Evolutionary conservation across 1,284 basidiomycete species (phyloP), one percentile per base, ranked within the genome.

Genomic region (Austropuccinia psidii): DNA sequence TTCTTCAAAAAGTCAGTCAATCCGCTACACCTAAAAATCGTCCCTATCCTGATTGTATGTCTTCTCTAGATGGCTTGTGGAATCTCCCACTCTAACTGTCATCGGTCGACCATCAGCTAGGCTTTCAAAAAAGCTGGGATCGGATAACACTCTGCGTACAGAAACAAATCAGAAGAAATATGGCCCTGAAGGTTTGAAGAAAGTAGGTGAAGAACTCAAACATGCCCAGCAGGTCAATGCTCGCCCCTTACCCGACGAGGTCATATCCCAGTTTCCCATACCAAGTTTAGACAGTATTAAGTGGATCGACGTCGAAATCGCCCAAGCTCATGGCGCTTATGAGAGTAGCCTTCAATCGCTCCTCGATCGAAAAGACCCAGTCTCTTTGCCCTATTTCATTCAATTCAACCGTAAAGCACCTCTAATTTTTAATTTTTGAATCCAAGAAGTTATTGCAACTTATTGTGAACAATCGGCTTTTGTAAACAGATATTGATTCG

Each of bases 251-350:
- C 95, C 95, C 5, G 83, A 83, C 8, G 77, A 91, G 47, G 84
- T 97, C 76, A 82, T 98, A 45, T 89, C 86, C 4, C 83, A 86
- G 21, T 98, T 98, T 85, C 88, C 89, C 19, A 87, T 95, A 39
- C 93, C 93, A 0, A 86, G 89, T 78, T 90, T 94, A 27, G 88
- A 89, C 78, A 90, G 87, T 76, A 93, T 99, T 78, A 87, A 89
- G 4, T 98, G 95, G 93, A 93, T 98, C 73, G 87, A 90, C 0
- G 93, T 98, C 1, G 87, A 93, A 78, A 95, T 88, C 6, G 80
- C 80, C 17, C 72, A 77, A 35, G 75, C 69, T 21, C 73, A 65
- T 13, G 76, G 77, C 27, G 81, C 35, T 21, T 49, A 27, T 13
- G 21, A 64, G 33, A 45, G 41, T 64, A 11, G 75, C 8, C 82